Evolutionary conservation across 768 basidiomycete species (phyloP).

Genomic region (Hysterangium stoloniferum): DNA sequence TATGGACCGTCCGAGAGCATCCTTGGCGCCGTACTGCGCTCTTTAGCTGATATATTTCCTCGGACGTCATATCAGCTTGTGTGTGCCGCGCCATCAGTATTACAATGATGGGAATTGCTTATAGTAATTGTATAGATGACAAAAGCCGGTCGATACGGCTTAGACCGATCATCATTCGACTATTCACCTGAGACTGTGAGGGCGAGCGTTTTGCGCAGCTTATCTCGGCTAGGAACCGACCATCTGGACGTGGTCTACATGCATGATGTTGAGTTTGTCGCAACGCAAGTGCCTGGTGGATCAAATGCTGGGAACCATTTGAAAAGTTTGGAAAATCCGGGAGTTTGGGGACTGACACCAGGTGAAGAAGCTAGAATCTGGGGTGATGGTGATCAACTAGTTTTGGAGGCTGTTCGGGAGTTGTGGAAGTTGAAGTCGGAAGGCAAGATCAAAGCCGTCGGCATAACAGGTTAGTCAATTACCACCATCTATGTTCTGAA

Average conservation of each 20-base stretch:
- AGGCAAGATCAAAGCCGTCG: constrained; percentile 65
- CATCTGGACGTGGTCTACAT: constrained; percentile 79
- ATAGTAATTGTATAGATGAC: constrained; percentile 69
- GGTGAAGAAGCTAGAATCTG: constrained; percentile 49
- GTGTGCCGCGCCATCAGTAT: constrained; percentile 18
- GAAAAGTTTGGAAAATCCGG: constrained; percentile 46
- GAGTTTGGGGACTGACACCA: constrained; percentile 54
- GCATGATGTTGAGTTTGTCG: constrained; percentile 80
- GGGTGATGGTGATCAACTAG: constrained; percentile 63
- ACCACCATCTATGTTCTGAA: not conserved
- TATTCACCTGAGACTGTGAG: constrained; percentile 63
- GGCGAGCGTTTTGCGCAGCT: constrained; percentile 55
- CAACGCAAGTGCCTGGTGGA: constrained; percentile 40
- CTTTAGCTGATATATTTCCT: constrained; percentile 61
- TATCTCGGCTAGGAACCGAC: constrained; percentile 60
- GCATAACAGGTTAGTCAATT: constrained; percentile 58
- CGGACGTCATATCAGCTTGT: constrained; percentile 73
- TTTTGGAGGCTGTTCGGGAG: constrained; percentile 61
- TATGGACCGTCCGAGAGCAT: constrained; percentile 78
- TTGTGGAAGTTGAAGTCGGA: constrained; percentile 62
- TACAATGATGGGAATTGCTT: not conserved
- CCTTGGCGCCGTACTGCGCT: constrained; percentile 55
- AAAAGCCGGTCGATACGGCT: constrained; percentile 77
- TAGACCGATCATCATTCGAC: constrained; percentile 48
- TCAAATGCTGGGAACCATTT: constrained; percentile 45